Base-by-base conservation (phyloP, 768 basidiomycete species). In the Udeniomyces megalosporus region DNA sequence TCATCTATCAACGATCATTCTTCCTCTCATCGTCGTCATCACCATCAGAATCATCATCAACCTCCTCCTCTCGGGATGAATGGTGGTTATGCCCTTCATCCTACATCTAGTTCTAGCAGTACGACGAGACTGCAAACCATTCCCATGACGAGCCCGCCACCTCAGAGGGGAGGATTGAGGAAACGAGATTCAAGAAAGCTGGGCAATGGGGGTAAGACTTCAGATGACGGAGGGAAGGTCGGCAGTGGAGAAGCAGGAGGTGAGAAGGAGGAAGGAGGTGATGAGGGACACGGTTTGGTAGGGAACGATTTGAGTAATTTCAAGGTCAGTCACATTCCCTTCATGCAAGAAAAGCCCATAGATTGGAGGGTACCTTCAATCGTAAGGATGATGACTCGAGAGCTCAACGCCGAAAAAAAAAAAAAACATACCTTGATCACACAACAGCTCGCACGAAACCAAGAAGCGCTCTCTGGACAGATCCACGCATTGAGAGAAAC, bases 201-300 rank as follows among this genome's bases (percentile, higher is more conserved):
- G n/a, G n/a, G n/a, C n/a, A n/a, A n/a, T n/a, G n/a, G n/a, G 72
- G 66, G 53, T 74, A 60, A 70, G 71, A 14, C 71, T 72, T 65
- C 54, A 65, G 22, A 74, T 71, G 10, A 17, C 10, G 38, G 38
- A 42, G 38, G 17, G 17, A 42, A 17, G 10, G 17, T 8, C 38
- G 38, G 38, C 17, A 17, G 38, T 42, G 38, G 38, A 42, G 38
- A 42, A 8, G 38, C 8, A 42, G 17, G 38, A 8, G 38, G 38
- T 67, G 66, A 72, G 72, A 56, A 70, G 72, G 65, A 47, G 68
- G 51, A n/a, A n/a, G n/a, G n/a, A n/a, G n/a, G n/a, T n/a, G n/a
- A n/a, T n/a, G n/a, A n/a, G n/a, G n/a, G n/a, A n/a, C n/a, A n/a
- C n/a, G n/a, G n/a, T n/a, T n/a, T n/a, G n/a, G n/a, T n/a, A n/a